These are phyloP conservation scores for Cystofilobasidium capitatum DNA, from an alignment of 768 basidiomycete species.

Conservation along the genomic window DNA sequence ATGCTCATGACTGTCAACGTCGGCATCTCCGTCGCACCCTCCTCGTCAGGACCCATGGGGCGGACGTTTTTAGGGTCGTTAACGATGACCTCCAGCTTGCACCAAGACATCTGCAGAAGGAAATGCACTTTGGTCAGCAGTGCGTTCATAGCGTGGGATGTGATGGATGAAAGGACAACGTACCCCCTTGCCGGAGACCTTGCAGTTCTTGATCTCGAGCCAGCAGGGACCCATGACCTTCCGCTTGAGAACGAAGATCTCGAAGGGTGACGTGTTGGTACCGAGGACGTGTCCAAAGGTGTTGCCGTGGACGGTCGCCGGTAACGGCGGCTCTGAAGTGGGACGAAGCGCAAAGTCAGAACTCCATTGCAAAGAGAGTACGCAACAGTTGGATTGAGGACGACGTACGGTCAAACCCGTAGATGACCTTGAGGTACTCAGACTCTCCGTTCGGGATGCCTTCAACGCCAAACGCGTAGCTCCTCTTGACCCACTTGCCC, in stretches of 20 bases:
- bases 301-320: constrained; percentile 60
- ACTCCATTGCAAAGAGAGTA: neutral
- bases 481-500: constrained; percentile 73
- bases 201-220: constrained; percentile 71
- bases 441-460: constrained; percentile 69
- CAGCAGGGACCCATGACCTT: constrained; percentile 99
- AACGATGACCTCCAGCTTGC: constrained; percentile 79
- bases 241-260: constrained; percentile 81
- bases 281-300: constrained; percentile 84
- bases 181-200: constrained; percentile 70
- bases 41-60: constrained; percentile 60
- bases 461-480: constrained; percentile 81
- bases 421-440: constrained; percentile 88
- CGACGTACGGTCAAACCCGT: constrained; percentile 68
- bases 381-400: neutral
- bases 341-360: neutral
- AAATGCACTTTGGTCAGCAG: neutral
- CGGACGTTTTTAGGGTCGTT: constrained; percentile 78
- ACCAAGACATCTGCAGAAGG: constrained; percentile 75
- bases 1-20: constrained; percentile 85
- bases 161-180: constrained; percentile 33
- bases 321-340: constrained; percentile 59
- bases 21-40: constrained; percentile 72
- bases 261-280: constrained; percentile 84
- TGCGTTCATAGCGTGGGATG: too few species aligned